A percentile compares a stretch with the other conserved stretches of the same genome.
phyloP scores from a whole-genome alignment of 164 flowering plant species.

The Umbellularia californica region DNA sequence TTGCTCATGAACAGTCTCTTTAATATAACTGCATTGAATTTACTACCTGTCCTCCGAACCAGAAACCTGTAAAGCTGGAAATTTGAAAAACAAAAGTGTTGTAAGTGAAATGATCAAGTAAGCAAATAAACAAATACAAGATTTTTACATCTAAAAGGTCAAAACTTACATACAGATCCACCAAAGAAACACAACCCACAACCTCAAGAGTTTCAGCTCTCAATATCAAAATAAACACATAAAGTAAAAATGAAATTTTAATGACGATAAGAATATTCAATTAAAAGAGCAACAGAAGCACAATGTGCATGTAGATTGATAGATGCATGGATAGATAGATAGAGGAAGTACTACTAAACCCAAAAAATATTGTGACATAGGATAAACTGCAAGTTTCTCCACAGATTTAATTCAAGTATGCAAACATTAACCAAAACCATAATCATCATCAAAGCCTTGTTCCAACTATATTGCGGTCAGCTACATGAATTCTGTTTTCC shows the following conservation, averaged over 20 bases:
- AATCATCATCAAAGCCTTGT: not conserved
- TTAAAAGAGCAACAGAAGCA: not conserved
- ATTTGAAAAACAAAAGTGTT: not conserved
- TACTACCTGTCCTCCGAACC: slow-evolving; percentile 27
- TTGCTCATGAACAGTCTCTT: slow-evolving; percentile 30
- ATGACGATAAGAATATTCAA: not conserved
- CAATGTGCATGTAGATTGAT: not conserved
- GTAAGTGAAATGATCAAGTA: not conserved
- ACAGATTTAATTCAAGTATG: not conserved
- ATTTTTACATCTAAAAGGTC: not conserved
- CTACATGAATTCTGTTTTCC: too few relatives aligned
- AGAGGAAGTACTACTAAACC: not conserved
- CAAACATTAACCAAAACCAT: not conserved
- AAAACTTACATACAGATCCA: not conserved
- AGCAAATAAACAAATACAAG: not conserved
- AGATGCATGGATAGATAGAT: too few relatives aligned
- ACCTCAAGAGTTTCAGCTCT: not conserved
- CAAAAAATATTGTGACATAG: not conserved
- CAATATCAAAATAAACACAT: too few relatives aligned
- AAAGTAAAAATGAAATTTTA: not conserved
- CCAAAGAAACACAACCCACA: not conserved
- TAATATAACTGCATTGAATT: slow-evolving; percentile 23
- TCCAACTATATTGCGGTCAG: not conserved
- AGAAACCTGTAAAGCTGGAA: slow-evolving; percentile 25
- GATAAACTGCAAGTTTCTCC: not conserved